A percentile compares a stretch with the other conserved stretches of the same genome.
Conservation (phyloP, 225 moss, liverwort and hornwort species). For the Straminergon stramineum region DNA sequence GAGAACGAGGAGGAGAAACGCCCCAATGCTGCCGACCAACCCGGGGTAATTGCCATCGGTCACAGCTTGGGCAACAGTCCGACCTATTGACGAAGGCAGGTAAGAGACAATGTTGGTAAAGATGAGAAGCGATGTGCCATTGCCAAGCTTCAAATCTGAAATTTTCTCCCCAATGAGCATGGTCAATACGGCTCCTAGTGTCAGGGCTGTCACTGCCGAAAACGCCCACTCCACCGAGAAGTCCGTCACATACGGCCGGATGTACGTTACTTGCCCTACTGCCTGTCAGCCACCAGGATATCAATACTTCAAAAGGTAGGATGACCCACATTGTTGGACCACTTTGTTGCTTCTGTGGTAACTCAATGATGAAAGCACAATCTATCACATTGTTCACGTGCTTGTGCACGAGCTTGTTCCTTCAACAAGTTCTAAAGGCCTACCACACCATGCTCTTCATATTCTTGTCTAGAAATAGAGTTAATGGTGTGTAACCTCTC, state of each 20-base stretch:
- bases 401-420: not conserved
- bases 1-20: conserved; percentile 77
- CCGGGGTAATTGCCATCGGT: conserved; percentile 79
- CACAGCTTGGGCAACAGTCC: conserved; percentile 78
- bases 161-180: conserved; percentile 84
- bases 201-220: conserved; percentile 68
- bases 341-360: not conserved
- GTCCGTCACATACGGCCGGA: conserved; percentile 80
- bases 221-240: conserved; percentile 80
- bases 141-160: conserved; percentile 80
- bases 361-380: not conserved
- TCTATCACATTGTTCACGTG: not conserved
- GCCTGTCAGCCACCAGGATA: conserved; percentile 40
- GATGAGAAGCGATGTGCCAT: conserved; percentile 88
- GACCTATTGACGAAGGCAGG: conserved; percentile 87
- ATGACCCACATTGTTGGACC: not conserved
- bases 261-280: conserved; percentile 85
- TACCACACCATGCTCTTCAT: not conserved
- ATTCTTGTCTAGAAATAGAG: not conserved
- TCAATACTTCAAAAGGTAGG: not conserved
- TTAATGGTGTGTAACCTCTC: not conserved
- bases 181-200: conserved; percentile 68
- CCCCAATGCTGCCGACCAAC: conserved; percentile 61
- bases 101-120: conserved; percentile 97
- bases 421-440: not conserved